Evolutionary conservation across 257 asterid genomes (phyloP).

Genomic region (Euphrasia confusa): DNA sequence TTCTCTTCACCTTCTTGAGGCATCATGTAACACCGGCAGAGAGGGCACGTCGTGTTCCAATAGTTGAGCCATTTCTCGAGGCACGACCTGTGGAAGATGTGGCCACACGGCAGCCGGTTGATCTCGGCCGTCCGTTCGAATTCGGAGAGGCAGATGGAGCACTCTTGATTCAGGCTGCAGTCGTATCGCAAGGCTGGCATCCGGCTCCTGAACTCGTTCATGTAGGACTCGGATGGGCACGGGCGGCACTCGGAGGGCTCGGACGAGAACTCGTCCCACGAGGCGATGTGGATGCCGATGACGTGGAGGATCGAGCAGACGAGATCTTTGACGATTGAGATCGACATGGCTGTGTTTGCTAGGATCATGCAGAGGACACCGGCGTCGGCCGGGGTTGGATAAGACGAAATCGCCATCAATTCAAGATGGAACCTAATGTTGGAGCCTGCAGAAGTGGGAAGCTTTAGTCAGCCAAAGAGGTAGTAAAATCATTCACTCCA

Average conservation of each 20-base stretch:
- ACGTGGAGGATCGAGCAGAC: slow-evolving; percentile 62
- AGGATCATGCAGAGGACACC: slow-evolving; percentile 81
- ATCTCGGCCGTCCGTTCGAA: slow-evolving; percentile 62
- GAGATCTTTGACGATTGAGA: slow-evolving; percentile 67
- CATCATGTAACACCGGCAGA: slow-evolving; percentile 70
- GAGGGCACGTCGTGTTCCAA: slow-evolving; percentile 88
- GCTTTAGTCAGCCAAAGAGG: slow-evolving; percentile 21
- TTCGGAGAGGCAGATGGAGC: slow-evolving; percentile 71
- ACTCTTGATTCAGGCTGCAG: slow-evolving; percentile 39
- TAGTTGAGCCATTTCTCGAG: slow-evolving; percentile 78
- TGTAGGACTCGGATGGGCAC: slow-evolving; percentile 55
- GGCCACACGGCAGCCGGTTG: slow-evolving; percentile 73
- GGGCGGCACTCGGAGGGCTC: slow-evolving; percentile 46
- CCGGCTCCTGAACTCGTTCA: slow-evolving; percentile 70
- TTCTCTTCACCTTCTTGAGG: slow-evolving; percentile 50
- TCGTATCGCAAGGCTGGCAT: slow-evolving; percentile 59
- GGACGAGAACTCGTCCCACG: slow-evolving; percentile 59
- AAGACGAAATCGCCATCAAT: slow-evolving; percentile 77
- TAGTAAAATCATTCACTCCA: no score
- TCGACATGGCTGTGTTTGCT: slow-evolving; percentile 79
- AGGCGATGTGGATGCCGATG: slow-evolving; percentile 62
- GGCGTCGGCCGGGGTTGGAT: slow-evolving; percentile 76
- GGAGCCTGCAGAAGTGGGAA: background rate
- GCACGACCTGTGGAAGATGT: slow-evolving; percentile 70
- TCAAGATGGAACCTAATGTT: slow-evolving; percentile 25